Percentiles rank a stretch among this genome's conserved stretches.
Evolutionary conservation across 129 eudicot genomes (phyloP).

Genomic region (Lactuca saligna): DNA sequence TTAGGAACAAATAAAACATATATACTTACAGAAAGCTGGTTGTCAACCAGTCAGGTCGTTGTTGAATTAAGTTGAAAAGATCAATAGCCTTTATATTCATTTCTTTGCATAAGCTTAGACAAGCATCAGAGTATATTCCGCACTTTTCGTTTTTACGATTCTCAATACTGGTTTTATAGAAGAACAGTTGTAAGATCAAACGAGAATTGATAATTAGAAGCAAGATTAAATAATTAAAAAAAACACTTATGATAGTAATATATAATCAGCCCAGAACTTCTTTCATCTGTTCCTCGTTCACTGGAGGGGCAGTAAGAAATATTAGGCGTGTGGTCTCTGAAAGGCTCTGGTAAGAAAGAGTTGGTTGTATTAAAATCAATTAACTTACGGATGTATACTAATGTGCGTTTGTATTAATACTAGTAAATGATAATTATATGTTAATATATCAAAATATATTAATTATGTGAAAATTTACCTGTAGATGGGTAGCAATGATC

Average conservation of each 20-base stretch:
- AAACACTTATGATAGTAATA: slow-evolving; percentile 3
- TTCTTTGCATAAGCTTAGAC: slow-evolving; percentile 48
- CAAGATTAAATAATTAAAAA: neutral
- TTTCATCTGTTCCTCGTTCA: slow-evolving; percentile 52
- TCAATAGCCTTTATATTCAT: slow-evolving; percentile 56
- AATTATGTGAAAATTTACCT: slow-evolving; percentile 40
- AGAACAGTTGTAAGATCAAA: neutral
- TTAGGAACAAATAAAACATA: too few species aligned
- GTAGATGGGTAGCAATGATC: slow-evolving; percentile 60
- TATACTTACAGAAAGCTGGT: slow-evolving; percentile 65
- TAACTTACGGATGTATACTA: too few species aligned
- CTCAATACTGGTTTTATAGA: slow-evolving; percentile 30
- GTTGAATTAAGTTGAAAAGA: slow-evolving; percentile 55
- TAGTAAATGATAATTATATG: too few species aligned
- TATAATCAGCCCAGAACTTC: slow-evolving; percentile 40
- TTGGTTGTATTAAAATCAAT: neutral
- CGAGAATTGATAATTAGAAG: neutral
- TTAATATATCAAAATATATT: neutral
- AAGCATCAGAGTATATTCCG: slow-evolving; percentile 62
- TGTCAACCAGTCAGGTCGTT: slow-evolving; percentile 46
- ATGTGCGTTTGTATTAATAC: too few species aligned
- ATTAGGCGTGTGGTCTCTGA: slow-evolving; percentile 59
- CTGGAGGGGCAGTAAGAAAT: slow-evolving; percentile 65
- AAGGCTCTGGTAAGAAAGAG: slow-evolving; percentile 47
- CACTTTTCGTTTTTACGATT: slow-evolving; percentile 51